Percentiles rank a stretch among this genome's conserved stretches.
Evolutionary conservation across 2,329 filamentous ascomycete genomes (phyloP).

Genomic region (Ilyonectria sp.): DNA sequence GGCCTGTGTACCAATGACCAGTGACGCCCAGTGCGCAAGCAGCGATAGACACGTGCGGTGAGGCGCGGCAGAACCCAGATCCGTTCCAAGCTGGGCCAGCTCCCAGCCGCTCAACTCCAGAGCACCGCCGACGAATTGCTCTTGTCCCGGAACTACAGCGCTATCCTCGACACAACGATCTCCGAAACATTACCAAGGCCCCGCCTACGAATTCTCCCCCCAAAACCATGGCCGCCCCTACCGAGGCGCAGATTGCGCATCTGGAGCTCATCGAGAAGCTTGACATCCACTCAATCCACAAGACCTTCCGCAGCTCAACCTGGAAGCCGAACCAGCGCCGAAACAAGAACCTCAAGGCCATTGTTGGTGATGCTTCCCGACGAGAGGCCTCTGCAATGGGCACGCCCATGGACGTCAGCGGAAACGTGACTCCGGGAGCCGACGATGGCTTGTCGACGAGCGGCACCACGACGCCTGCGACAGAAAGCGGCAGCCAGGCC

Average conservation of each 20-base stretch:
- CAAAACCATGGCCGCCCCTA: conserved; percentile 70
- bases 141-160: not conserved
- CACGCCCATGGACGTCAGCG: conserved; percentile 82
- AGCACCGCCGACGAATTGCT: conserved; percentile 3
- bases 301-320: conserved; percentile 89
- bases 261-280: conserved; percentile 90
- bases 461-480: conserved; percentile 71
- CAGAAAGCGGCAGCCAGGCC: conserved; percentile 58
- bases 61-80: conserved; percentile 51
- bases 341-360: conserved; percentile 99
- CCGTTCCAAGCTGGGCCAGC: not conserved
- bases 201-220: not conserved
- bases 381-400: conserved; percentile 91
- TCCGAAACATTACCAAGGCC: not conserved
- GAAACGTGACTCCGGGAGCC: conserved; percentile 75
- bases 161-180: not conserved
- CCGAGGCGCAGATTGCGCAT: conserved; percentile 84
- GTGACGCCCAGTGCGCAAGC: conserved; percentile 16
- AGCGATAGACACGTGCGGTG: conserved; percentile 46
- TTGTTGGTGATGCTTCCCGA: conserved; percentile 89
- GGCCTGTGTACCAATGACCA: conserved; percentile 24
- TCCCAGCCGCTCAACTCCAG: conserved; percentile 10
- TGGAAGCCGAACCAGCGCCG: conserved; percentile 96
- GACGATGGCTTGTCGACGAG: conserved; percentile 71
- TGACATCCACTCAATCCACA: conserved; percentile 88